Percentiles rank a stretch among this genome's conserved stretches.
phyloP scores from a whole-genome alignment of 129 eudicot species.

The Smallanthus sonchifolius region DNA sequence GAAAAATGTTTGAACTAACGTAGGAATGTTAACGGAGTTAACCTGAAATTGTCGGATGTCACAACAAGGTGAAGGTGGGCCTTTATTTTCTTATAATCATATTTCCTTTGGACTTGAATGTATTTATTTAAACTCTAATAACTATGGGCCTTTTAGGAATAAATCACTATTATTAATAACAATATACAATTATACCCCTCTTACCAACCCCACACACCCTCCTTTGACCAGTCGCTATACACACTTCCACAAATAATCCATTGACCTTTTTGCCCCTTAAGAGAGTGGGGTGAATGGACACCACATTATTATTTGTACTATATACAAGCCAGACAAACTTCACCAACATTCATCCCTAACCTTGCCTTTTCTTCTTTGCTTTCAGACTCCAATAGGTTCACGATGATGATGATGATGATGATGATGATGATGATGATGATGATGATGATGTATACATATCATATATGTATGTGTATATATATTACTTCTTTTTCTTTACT shows the following conservation, averaged over 20 bases:
- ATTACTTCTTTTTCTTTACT: constrained; percentile 15
- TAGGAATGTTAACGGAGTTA: too few species aligned
- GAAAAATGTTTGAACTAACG: too few species aligned
- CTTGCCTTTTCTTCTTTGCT: constrained; percentile 10
- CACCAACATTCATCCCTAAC: constrained; percentile 22
- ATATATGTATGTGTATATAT: neutral
- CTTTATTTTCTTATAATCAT: constrained; percentile 18
- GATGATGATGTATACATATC: neutral
- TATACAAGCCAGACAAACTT: constrained; percentile 14
- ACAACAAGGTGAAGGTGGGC: neutral
- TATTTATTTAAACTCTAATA: neutral
- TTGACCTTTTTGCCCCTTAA: constrained; percentile 22
- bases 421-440: neutral
- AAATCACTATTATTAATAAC: neutral
- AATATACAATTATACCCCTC: constrained; percentile 16
- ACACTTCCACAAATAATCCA: constrained; percentile 2
- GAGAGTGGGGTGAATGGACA: constrained; percentile 24
- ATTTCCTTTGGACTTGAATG: constrained; percentile 17
- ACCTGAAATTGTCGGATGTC: too few species aligned
- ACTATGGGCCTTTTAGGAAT: constrained; percentile 24
- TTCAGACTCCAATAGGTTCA: neutral
- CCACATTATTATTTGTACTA: constrained; percentile 22
- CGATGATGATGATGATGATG: neutral
- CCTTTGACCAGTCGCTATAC: constrained; percentile 21
- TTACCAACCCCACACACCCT: constrained; percentile 20